A percentile compares a stretch with the other conserved stretches of the same genome.
Evolutionary conservation across 2,329 filamentous ascomycete genomes (phyloP).

Genomic region (Parastagonospora avenae): DNA sequence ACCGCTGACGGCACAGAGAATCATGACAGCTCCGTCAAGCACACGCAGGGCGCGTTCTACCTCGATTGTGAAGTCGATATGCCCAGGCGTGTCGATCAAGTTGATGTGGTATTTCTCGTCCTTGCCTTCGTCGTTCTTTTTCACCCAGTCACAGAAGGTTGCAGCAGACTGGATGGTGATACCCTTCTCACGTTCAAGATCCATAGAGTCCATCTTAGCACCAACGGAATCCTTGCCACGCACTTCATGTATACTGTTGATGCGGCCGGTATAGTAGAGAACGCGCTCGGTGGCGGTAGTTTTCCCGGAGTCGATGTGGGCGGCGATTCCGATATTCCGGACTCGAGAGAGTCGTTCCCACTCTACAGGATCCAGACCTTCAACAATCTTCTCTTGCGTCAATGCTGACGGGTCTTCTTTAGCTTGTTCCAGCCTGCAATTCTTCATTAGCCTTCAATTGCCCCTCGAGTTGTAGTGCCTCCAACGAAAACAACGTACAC

Average conservation of each 20-base stretch:
- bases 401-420: constrained; percentile 61
- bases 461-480: background rate
- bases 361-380: constrained; percentile 81
- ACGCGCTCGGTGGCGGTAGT: constrained; percentile 96
- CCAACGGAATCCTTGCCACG: constrained; percentile 92
- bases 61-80: constrained; percentile 99
- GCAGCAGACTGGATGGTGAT: constrained; percentile 99
- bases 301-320: constrained; percentile 98
- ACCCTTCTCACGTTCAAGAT: constrained; percentile 95
- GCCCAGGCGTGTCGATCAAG: constrained; percentile 96
- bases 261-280: constrained; percentile 96
- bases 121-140: constrained; percentile 70
- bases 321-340: constrained; percentile 97
- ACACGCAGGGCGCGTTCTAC: constrained; percentile 95
- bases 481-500: constrained; percentile 38
- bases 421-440: constrained; percentile 57
- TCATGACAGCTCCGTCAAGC: constrained; percentile 96
- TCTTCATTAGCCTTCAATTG: constrained; percentile 26
- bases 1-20: constrained; percentile 94
- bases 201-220: constrained; percentile 99
- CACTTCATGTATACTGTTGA: constrained; percentile 96
- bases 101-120: constrained; percentile 97
- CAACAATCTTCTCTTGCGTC: constrained; percentile 70
- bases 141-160: constrained; percentile 96
- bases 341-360: constrained; percentile 77